Conservation (phyloP, 1,139 yeast species). For the Sugiyamaella neomexicana region DNA sequence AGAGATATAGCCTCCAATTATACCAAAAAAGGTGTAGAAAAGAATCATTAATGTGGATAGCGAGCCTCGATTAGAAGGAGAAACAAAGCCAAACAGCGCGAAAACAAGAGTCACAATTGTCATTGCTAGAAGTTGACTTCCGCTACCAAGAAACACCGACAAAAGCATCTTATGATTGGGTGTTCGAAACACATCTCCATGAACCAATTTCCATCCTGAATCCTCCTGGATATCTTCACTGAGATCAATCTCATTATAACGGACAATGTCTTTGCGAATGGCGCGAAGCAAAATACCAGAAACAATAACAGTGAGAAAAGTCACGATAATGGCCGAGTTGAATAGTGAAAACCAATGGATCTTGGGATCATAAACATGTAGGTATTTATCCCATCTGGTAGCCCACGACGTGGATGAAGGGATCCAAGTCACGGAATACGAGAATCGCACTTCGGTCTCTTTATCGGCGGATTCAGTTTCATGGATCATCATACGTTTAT, state of each 20-base stretch:
- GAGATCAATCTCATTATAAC: conserved; percentile 84
- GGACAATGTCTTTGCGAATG: conserved; percentile 78
- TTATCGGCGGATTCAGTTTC: conserved; percentile 39
- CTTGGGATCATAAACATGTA: conserved; percentile 87
- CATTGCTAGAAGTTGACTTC: conserved; percentile 82
- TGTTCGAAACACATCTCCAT: conserved; percentile 92
- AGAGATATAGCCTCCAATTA: conserved; percentile 82
- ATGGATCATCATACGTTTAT: conserved; percentile 44
- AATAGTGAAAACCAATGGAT: conserved; percentile 94
- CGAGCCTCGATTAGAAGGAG: conserved; percentile 95
- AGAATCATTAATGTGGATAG: conserved; percentile 87
- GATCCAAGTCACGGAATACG: conserved; percentile 65
- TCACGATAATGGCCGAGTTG: conserved; percentile 78
- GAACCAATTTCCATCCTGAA: conserved; percentile 95
- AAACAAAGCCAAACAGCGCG: conserved; percentile 84
- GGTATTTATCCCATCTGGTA: conserved; percentile 96
- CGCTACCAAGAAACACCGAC: conserved; percentile 84
- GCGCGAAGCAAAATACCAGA: conserved; percentile 79
- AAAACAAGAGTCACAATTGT: conserved; percentile 68
- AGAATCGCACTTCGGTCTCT: conserved; percentile 49
- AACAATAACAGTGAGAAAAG: conserved; percentile 74
- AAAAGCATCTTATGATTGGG: conserved; percentile 71
- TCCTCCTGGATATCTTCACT: conserved; percentile 86
- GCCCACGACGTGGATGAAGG: conserved; percentile 87
- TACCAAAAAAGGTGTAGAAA: conserved; percentile 74